Base-by-base conservation (phyloP, 805 yeast species). In the Schwanniomyces yamadae region DNA sequence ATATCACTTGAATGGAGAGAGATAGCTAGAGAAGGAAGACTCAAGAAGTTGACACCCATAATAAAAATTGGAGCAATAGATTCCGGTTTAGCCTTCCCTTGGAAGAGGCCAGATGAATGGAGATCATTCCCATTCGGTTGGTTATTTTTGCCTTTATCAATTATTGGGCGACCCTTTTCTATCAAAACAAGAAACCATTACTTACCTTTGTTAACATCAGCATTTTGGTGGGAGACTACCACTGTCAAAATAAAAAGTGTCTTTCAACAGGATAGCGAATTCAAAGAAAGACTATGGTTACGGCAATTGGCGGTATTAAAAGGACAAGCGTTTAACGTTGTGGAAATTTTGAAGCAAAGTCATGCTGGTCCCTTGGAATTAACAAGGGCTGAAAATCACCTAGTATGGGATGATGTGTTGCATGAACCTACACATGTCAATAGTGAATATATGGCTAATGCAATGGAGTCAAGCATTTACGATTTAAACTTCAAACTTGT, bases 21-120 rank as follows among this genome's bases (percentile, higher is more conserved):
- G 21, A 44, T 49, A 5, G 25, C 14, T 6, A 17, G 26, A 13
- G 14, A 23, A 21, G 12, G 24, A 12, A 16, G 11, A 6, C 7
- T 11, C 10, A 38, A 38, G 12, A 33, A 29, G 9, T 23, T 44
- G 26, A 28, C 44, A 11, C 82, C 82, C 0, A 37, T 26, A 1
- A 40, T 83, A 10, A 69, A 63, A 33, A 66, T 83, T 20, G 88
- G 86, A 2, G 91, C 90, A 1, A 83, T 83, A 29, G 90, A 83
- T 49, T 80, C 85, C 11, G 89, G 89, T 0, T 62, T 83, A 20
- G 71, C 89, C 0, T 82, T 80, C 47, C 90, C 91, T 4, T 83
- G 88, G 88, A 82, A 83, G 49, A 87, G 82, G 45, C 90, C 90
- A 0, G 85, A 83, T 55, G 88, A 82, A 50, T 82, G 89, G 87